phyloP scores from a whole-genome alignment of 2,329 filamentous ascomycete genomes.

The Aspergillus uvarum region DNA sequence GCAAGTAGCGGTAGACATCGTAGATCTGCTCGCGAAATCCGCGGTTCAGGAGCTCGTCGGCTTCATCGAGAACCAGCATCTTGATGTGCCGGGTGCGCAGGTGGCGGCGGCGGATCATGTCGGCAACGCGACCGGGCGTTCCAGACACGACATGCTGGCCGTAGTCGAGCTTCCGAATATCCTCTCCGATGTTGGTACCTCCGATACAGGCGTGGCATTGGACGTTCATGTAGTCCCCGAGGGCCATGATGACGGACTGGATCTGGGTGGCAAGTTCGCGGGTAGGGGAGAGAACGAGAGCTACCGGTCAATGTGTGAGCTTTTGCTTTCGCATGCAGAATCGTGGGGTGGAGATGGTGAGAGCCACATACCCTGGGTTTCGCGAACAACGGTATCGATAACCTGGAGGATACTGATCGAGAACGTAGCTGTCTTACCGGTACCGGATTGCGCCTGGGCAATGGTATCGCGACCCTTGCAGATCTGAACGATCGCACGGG shows the following conservation, averaged over 20 bases:
- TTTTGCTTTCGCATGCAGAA: not conserved
- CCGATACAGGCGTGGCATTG: constrained; percentile 99
- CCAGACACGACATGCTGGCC: constrained; percentile 97
- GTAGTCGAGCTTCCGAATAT: constrained; percentile 96
- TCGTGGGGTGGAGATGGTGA: not conserved
- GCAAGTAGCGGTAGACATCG: constrained; percentile 96
- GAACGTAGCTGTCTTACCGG: constrained; percentile 95
- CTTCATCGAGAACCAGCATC: constrained; percentile 75
- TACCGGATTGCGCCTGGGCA: constrained; percentile 94
- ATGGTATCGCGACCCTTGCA: constrained; percentile 99
- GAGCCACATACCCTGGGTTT: constrained; percentile 66
- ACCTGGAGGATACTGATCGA: constrained; percentile 95
- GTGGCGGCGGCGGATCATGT: constrained; percentile 75
- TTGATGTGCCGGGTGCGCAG: constrained; percentile 73
- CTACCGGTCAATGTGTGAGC: constrained; percentile 40
- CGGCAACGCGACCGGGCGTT: constrained; percentile 91
- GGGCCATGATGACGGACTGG: constrained; percentile 96
- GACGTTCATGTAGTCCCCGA: constrained; percentile 99
- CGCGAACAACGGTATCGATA: constrained; percentile 87
- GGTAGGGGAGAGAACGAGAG: constrained; percentile 90
- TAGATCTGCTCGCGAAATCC: constrained; percentile 99
- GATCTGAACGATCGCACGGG: constrained; percentile 95
- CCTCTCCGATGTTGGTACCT: constrained; percentile 95
- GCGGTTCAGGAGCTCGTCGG: constrained; percentile 79
- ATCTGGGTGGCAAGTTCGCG: constrained; percentile 97